Evolutionary conservation across 352 stramenopile genomes (phyloP).

Genomic region (Pythium sukuiense): DNA sequence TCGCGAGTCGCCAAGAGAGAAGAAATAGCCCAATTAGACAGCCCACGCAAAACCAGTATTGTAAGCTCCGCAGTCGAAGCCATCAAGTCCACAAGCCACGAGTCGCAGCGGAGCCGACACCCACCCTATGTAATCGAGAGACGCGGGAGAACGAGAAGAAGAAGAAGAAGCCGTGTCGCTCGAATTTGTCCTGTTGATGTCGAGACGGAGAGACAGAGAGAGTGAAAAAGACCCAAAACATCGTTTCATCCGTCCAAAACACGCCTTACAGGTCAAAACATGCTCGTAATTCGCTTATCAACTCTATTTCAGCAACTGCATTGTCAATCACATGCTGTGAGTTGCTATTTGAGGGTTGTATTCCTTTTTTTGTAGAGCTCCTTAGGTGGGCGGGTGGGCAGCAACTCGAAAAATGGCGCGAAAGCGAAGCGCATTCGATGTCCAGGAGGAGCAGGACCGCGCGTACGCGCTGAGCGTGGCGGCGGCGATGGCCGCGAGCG

Average conservation of each 20-base stretch:
- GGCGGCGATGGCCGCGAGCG: conserved; percentile 29
- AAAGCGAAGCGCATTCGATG: conserved; percentile 36
- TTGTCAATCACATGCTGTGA: too few relatives aligned
- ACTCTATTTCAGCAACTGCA: not conserved
- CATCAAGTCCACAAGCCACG: not conserved
- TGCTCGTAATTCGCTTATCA: not conserved
- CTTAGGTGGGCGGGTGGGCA: not conserved
- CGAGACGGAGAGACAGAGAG: not conserved
- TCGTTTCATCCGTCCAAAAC: conserved; percentile 4
- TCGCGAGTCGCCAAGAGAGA: conserved; percentile 2
- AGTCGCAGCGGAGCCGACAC: not conserved
- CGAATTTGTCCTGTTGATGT: conserved; percentile 1
- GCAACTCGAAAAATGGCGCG: conserved; percentile 43
- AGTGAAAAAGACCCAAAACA: conserved; percentile 9
- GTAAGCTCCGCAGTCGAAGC: not conserved
- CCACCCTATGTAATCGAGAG: conserved; percentile 2
- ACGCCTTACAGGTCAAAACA: not conserved
- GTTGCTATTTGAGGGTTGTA: not conserved
- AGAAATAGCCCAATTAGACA: not conserved
- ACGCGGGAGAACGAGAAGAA: not conserved
- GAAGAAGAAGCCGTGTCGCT: not conserved
- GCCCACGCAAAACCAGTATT: conserved; percentile 1
- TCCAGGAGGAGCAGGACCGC: conserved; percentile 22
- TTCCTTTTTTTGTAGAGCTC: not conserved
- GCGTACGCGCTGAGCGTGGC: conserved; percentile 26